Evolutionary conservation across 2,329 filamentous ascomycete genomes (phyloP), one percentile per base, ranked within the genome.

Genomic region (Tolypocladium sp.): DNA sequence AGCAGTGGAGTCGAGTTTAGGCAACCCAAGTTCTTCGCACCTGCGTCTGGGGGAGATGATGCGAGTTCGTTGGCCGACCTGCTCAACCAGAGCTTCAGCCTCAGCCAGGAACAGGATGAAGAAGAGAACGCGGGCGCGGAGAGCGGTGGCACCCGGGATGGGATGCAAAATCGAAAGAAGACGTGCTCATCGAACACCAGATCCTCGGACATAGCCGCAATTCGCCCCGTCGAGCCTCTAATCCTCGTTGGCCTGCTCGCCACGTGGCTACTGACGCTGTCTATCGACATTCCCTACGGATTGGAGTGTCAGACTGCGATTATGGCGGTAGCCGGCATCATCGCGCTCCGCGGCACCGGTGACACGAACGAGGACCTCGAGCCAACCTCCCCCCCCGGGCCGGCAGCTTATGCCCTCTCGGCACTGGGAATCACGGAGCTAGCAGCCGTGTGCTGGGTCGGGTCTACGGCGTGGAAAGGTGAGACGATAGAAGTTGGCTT

Each of bases 21-120:
- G 60, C 82, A 84, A 54, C 84, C 83, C 2, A 81, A 72, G n/a
- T 82, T 86, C 71, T 87, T 85, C 69, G 83, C 84, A 4, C 75
- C 77, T 70, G 83, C 84, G 4, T 74, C 77, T 1, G 65, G 72
- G 15, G 58, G 65, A 25, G 67, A 72, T 49, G 76, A 79, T 54
- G 69, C 76, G 3, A 76, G 74, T 58, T 70, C 72, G 1, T 59
- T 82, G 58, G 77, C 77, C 0, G 77, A 79, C 37, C 62, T 80
- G 22, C 71, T 82, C 56, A 71, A 70, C 49, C 71, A 74, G 61
- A 76, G 76, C 57, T 80, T 82, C 59, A 75, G 65, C 15, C 61
- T 81, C 7, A 70, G 69, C 38, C 68, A 71, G 17, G 72, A 72
- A 9, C 58, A 65, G 12, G 65, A 71, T 13, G 57, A 65, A 13